phyloP scores from a whole-genome alignment of 108 stramenopile genomes.

The Fragilaria crotonensis region DNA sequence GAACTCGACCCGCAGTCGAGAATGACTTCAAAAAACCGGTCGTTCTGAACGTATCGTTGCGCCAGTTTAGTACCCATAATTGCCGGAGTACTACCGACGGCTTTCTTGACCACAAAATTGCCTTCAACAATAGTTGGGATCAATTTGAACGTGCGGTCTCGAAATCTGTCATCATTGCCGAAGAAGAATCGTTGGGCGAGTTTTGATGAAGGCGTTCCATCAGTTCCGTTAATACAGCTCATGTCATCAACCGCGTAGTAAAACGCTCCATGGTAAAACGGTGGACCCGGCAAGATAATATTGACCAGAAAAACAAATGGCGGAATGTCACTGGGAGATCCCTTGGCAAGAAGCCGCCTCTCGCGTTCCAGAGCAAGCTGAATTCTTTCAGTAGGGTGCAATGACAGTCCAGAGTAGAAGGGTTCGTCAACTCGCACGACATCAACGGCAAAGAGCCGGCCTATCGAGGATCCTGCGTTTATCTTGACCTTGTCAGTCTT shows the following conservation, averaged over 20 bases:
- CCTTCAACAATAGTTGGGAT: conserved; percentile 90
- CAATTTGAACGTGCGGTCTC: conserved; percentile 89
- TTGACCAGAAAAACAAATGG: conserved; percentile 75
- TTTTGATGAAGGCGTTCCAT: conserved; percentile 62
- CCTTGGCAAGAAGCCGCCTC: conserved; percentile 28
- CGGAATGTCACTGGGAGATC: conserved; percentile 46
- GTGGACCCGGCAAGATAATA: conserved; percentile 73
- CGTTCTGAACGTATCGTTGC: conserved; percentile 55
- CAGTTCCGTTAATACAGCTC: conserved; percentile 60
- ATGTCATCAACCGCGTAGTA: conserved; percentile 84
- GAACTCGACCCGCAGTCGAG: conserved; percentile 80
- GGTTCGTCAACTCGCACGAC: conserved; percentile 59
- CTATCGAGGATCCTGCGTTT: conserved; percentile 70
- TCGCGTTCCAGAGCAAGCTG: conserved; percentile 61
- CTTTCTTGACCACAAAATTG: conserved; percentile 87
- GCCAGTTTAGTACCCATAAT: conserved; percentile 88
- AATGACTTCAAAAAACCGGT: conserved; percentile 86
- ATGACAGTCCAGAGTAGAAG: conserved; percentile 65
- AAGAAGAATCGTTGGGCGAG: conserved; percentile 75
- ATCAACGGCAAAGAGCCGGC: conserved; percentile 82
- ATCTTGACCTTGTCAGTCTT: conserved; percentile 60
- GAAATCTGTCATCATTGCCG: conserved; percentile 60
- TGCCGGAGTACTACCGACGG: conserved; percentile 87
- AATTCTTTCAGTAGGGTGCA: conserved; percentile 77
- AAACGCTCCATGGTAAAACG: conserved; percentile 67